Percentiles rank a stretch among this genome's conserved stretches.
Conservation (phyloP, 306 rosid genomes). For the Ceratonia siliqua region DNA sequence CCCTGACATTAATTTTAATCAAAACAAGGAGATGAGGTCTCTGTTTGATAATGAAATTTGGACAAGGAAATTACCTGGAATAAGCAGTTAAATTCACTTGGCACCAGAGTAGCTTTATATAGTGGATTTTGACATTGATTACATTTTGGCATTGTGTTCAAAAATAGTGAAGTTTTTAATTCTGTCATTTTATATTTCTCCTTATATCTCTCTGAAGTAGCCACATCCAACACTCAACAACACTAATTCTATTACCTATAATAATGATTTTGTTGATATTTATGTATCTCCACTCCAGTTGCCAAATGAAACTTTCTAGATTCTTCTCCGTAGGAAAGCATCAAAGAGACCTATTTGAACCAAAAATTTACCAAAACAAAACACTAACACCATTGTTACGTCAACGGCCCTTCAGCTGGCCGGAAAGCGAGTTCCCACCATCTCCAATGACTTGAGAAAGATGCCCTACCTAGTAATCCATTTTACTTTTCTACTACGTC, state of each 20-base stretch:
- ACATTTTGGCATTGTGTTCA: no score
- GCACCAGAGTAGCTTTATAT: constrained; percentile 5
- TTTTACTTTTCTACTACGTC: constrained; percentile 27
- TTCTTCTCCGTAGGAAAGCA: constrained; percentile 31
- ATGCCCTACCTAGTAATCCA: constrained; percentile 3
- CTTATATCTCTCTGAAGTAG: constrained; percentile 6
- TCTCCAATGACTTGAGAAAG: constrained; percentile 31
- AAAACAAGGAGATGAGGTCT: constrained; percentile 19
- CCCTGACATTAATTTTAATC: no score
- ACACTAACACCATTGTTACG: constrained; percentile 37
- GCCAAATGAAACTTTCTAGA: constrained; percentile 28
- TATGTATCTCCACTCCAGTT: constrained; percentile 17
- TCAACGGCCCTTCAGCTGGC: constrained; percentile 38
- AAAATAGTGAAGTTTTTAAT: not conserved
- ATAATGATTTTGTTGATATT: not conserved
- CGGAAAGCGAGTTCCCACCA: constrained; percentile 40
- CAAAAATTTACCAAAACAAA: constrained; percentile 1
- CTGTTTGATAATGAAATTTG: constrained; percentile 13
- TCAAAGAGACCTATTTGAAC: constrained; percentile 34
- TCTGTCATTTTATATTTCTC: not conserved
- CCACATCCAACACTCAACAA: not conserved
- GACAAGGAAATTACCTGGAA: constrained; percentile 25
- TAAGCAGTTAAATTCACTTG: constrained; percentile 33
- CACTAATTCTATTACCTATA: no score
- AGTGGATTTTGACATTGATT: not conserved